Evolutionary conservation across 768 basidiomycete genomes (phyloP).

Genomic region (Boletus reticulatus): DNA sequence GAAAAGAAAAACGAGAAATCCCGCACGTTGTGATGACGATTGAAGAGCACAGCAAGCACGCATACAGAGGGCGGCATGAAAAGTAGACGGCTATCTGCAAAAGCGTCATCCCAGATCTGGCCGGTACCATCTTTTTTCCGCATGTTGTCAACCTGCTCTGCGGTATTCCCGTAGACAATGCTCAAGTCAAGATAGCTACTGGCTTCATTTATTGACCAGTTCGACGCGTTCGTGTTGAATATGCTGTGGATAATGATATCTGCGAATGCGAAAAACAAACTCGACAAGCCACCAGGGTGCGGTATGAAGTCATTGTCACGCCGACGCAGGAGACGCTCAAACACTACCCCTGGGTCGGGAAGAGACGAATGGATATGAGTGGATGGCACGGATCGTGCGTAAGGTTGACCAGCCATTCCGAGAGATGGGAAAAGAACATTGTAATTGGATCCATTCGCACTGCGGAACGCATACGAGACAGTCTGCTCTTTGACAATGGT

Average conservation of each 20-base stretch:
- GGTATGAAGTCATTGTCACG: slow-evolving; percentile 36
- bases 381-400: slow-evolving; percentile 64
- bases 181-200: slow-evolving; percentile 78
- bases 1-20: background rate
- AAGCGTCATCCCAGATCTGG: slow-evolving; percentile 62
- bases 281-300: slow-evolving; percentile 70
- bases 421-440: slow-evolving; percentile 52
- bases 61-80: slow-evolving; percentile 72
- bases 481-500: slow-evolving; percentile 2
- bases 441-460: slow-evolving; percentile 61
- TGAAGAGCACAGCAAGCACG: slow-evolving; percentile 66
- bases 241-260: slow-evolving; percentile 71
- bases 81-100: slow-evolving; percentile 63
- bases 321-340: slow-evolving; percentile 62
- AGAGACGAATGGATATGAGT: slow-evolving; percentile 43
- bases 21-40: slow-evolving; percentile 72
- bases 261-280: slow-evolving; percentile 78
- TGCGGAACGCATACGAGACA: slow-evolving; percentile 51
- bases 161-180: slow-evolving; percentile 65
- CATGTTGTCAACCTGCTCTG: slow-evolving; percentile 45
- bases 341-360: slow-evolving; percentile 66
- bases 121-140: slow-evolving; percentile 67
- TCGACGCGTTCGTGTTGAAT: slow-evolving; percentile 53
- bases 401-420: slow-evolving; percentile 61
- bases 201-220: slow-evolving; percentile 56